These are phyloP conservation scores for Trichoderma breve DNA, from an alignment of 2,329 filamentous ascomycete species.

Conservation along the genomic window DNA sequence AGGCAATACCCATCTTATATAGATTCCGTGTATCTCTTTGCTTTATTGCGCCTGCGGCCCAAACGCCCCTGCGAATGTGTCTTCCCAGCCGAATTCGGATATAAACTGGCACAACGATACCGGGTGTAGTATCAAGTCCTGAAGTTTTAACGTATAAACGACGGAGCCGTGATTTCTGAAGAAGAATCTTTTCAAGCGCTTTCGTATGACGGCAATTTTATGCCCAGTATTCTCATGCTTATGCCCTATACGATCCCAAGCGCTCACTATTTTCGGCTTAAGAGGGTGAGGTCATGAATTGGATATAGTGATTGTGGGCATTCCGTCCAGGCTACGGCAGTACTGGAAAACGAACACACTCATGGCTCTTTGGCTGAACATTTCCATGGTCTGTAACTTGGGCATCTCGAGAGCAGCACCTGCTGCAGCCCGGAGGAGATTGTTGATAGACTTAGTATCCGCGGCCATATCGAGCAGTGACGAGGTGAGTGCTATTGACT, in stretches of 20 bases:
- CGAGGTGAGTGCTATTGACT: background rate
- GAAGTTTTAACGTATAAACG: background rate
- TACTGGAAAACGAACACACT: background rate
- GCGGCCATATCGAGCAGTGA: background rate
- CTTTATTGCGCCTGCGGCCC: too few relatives aligned
- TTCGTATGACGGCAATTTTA: background rate
- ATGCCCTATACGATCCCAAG: background rate
- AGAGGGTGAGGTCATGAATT: background rate
- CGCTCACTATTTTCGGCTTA: background rate
- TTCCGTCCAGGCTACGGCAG: background rate
- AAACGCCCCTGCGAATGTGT: too few relatives aligned
- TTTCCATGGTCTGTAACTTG: background rate
- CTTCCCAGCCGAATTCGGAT: background rate
- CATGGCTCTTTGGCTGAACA: background rate
- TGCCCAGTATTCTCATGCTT: background rate
- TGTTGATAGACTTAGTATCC: background rate
- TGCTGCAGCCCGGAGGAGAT: background rate
- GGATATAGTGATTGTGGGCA: background rate
- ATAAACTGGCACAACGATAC: background rate
- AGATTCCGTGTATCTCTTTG: too few relatives aligned
- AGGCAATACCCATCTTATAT: background rate
- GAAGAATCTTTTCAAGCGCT: background rate
- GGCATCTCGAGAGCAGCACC: background rate
- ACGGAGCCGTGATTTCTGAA: background rate
- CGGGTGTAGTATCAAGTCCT: background rate